Percentiles rank a stretch among this genome's conserved stretches.
Conservation (phyloP, 2,329 filamentous ascomycete genomes). For the Arthrinium phaeospermum region DNA sequence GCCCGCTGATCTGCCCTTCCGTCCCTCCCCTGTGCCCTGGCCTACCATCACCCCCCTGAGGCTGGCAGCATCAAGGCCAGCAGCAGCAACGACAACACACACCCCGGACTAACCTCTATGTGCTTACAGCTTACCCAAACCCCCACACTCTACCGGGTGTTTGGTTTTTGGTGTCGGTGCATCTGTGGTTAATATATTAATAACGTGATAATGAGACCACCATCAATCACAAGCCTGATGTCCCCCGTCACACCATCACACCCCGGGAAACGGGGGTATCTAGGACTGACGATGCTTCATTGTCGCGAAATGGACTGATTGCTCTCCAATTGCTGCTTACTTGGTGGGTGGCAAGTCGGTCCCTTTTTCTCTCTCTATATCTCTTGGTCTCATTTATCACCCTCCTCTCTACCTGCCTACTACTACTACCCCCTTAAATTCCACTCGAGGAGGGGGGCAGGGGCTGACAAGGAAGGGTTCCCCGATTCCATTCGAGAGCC, state of each 20-base stretch:
- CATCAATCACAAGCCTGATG: neutral
- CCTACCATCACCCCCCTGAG: neutral
- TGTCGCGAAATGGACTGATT: neutral
- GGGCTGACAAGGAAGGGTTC: constrained; percentile 1
- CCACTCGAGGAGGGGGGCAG: neutral
- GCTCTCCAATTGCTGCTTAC: constrained; percentile 3
- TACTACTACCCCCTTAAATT: neutral
- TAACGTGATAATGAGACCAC: constrained; percentile 10
- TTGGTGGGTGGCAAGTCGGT: neutral
- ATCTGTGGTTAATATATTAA: neutral
- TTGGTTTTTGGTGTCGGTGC: constrained; percentile 10
- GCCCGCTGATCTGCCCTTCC: constrained; percentile 12
- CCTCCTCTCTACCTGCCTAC: too few species aligned
- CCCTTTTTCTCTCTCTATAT: neutral
- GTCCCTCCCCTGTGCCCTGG: neutral
- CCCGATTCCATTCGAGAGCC: constrained; percentile 4
- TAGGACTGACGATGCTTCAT: neutral
- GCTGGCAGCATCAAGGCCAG: neutral
- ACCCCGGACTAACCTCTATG: neutral
- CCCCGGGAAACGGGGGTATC: neutral
- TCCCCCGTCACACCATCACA: constrained; percentile 1
- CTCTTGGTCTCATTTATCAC: neutral
- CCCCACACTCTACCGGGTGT: constrained; percentile 7
- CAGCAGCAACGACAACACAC: neutral
- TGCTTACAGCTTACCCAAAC: constrained; percentile 7